phyloP scores from a whole-genome alignment of 176 grass and related monocot species.

The Areca catechu region DNA sequence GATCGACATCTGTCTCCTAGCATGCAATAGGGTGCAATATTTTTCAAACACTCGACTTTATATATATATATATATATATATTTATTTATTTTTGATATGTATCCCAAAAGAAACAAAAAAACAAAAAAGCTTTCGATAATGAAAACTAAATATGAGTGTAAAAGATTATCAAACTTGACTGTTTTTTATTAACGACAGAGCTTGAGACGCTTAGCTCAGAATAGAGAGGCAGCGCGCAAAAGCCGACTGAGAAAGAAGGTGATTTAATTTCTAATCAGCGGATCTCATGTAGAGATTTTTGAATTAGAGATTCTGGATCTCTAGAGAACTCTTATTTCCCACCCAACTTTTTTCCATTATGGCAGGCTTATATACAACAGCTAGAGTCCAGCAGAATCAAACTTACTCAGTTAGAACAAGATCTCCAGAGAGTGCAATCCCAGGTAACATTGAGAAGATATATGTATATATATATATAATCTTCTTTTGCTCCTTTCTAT shows the following conservation, averaged over 20 bases:
- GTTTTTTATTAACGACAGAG: slow-evolving; percentile 23
- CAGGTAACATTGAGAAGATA: slow-evolving; percentile 18
- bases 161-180: slow-evolving; percentile 8
- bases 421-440: slow-evolving; percentile 33
- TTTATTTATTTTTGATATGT: too few species aligned
- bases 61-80: too few species aligned
- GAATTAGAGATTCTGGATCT: not conserved
- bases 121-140: too few species aligned
- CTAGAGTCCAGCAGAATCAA: slow-evolving; percentile 60
- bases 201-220: slow-evolving; percentile 78
- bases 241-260: slow-evolving; percentile 89
- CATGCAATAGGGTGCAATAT: too few species aligned
- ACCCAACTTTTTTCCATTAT: not conserved
- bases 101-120: too few species aligned
- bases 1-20: too few species aligned
- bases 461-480: too few species aligned
- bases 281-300: not conserved
- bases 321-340: too few species aligned
- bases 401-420: slow-evolving; percentile 47
- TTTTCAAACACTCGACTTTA: too few species aligned
- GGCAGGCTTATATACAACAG: slow-evolving; percentile 58
- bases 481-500: too few species aligned
- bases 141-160: too few species aligned
- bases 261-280: not conserved
- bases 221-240: slow-evolving; percentile 87